These are phyloP conservation scores for Macrocybe gigantea DNA, from an alignment of 768 basidiomycete genomes.

Conservation along the genomic window DNA sequence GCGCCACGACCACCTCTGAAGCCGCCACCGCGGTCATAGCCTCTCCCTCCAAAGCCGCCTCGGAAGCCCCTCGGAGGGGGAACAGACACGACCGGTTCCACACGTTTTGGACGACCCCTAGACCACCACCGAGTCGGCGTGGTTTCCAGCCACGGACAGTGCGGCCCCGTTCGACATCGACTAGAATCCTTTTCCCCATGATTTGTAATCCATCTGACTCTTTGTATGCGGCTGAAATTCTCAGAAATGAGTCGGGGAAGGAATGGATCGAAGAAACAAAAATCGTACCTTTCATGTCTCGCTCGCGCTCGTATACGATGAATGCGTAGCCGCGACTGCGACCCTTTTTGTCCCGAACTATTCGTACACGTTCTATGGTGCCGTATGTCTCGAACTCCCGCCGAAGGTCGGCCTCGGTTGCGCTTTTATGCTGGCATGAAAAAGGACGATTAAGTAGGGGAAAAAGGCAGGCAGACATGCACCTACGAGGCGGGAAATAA, in stretches of 20 bases:
- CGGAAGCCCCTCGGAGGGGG: slow-evolving; percentile 35
- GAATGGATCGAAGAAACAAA: too few relatives aligned
- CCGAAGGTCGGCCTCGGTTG: slow-evolving; percentile 86
- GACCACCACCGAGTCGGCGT: slow-evolving; percentile 90
- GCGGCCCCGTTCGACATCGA: slow-evolving; percentile 96
- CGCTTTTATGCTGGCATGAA: slow-evolving; percentile 71
- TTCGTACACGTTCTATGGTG: slow-evolving; percentile 88
- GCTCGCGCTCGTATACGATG: slow-evolving; percentile 94
- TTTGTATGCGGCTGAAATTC: slow-evolving; percentile 88
- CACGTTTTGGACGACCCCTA: slow-evolving; percentile 95
- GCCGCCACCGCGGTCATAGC: slow-evolving; percentile 38
- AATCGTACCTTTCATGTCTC: slow-evolving; percentile 93
- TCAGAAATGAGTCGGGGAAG: slow-evolving; percentile 9
- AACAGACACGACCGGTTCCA: slow-evolving; percentile 32
- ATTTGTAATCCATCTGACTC: slow-evolving; percentile 97
- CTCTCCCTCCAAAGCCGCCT: slow-evolving; percentile 36
- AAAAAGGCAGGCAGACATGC: slow-evolving; percentile 10
- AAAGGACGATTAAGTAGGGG: slow-evolving; percentile 1
- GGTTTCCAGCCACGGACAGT: slow-evolving; percentile 99
- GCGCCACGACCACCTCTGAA: slow-evolving; percentile 39
- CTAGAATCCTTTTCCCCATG: slow-evolving; percentile 92
- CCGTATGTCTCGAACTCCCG: slow-evolving; percentile 96
- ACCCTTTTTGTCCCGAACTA: slow-evolving; percentile 87
- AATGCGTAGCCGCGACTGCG: slow-evolving; percentile 93
- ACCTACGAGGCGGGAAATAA: slow-evolving; percentile 84